Base-by-base conservation (phyloP, 192 early-diverging fungal genomes). In the Chytriomyces sp. region DNA sequence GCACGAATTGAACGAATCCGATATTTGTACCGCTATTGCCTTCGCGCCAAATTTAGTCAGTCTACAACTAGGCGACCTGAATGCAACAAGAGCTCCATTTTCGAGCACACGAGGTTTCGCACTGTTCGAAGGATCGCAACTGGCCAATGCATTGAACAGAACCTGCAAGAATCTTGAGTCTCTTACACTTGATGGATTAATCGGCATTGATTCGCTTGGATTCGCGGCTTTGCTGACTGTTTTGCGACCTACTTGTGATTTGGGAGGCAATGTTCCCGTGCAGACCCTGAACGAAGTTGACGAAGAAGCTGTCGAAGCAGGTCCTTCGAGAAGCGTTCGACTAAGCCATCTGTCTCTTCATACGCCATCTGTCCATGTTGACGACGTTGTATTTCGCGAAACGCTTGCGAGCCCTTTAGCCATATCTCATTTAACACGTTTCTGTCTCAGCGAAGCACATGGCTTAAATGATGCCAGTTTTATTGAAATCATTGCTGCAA, bases 11-110 rank as follows among this genome's bases (percentile, higher is more conserved):
- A 7, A 28, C 1, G 73, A 75, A 75, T 10, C 44, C 7, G 64
- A 66, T 48, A 16, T 75, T 8, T 75, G 73, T 50, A 66, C 11
- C 10, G 61, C 60, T n/a, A 18, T 75, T 16, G 7, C 16, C 10
- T 45, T 23, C 28, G 10, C 66, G 2, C 73, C 73, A 49, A 13
- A 46, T 16, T 44, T 75, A 18, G 6, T 16, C 3, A 20, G 11
- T 1, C 35, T 75, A 11, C 24, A 43, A 18, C 23, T 75, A 47
- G 73, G 73, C 9, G 63, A 75, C 44, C 45, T 75, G 43, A 9
- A 47, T 13, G 53, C 73, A 7, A 75, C 73, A 7, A 49, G 73
- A 26, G 73, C 73, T 7, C 35, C 73, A 65, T 75, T 75, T 35
- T 75, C 73, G 8, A 75, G 73, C 48, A 11, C 62, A 11, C 45